A percentile compares a stretch with the other conserved stretches of the same genome.
phyloP scores from a whole-genome alignment of 2,329 filamentous ascomycete species.

The Paecilomyces variotii region DNA sequence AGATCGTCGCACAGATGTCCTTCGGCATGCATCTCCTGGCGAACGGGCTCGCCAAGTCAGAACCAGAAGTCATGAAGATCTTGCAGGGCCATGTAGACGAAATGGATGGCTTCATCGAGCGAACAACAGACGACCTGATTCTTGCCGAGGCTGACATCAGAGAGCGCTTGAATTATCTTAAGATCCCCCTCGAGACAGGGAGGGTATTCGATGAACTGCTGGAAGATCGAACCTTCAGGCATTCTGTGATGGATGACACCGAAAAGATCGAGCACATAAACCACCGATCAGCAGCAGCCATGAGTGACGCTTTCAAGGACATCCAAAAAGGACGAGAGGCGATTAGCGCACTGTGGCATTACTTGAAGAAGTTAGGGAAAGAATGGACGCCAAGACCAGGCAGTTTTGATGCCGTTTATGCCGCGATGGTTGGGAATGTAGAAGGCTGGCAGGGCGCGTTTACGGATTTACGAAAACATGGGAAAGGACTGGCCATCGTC shows the following conservation, averaged over 20 bases:
- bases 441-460: slow-evolving; percentile 84
- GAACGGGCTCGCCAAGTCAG: slow-evolving; percentile 78
- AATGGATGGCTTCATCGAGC: slow-evolving; percentile 82
- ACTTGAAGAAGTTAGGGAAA: slow-evolving; percentile 60
- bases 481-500: slow-evolving; percentile 59
- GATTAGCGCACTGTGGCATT: slow-evolving; percentile 67
- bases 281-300: slow-evolving; percentile 64
- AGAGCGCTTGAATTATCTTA: slow-evolving; percentile 70
- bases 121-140: slow-evolving; percentile 75
- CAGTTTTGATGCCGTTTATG: slow-evolving; percentile 65
- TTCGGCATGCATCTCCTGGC: slow-evolving; percentile 88
- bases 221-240: slow-evolving; percentile 72
- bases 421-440: slow-evolving; percentile 86
- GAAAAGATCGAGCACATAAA: slow-evolving; percentile 86
- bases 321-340: slow-evolving; percentile 69
- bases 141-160: slow-evolving; percentile 70
- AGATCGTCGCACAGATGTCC: slow-evolving; percentile 83
- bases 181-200: slow-evolving; percentile 74
- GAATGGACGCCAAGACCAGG: slow-evolving; percentile 50
- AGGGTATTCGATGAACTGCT: slow-evolving; percentile 80
- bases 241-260: slow-evolving; percentile 77
- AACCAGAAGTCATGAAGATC: slow-evolving; percentile 79
- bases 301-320: slow-evolving; percentile 72
- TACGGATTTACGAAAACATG: slow-evolving; percentile 64
- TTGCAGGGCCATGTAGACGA: slow-evolving; percentile 89